A percentile compares a stretch with the other conserved stretches of the same genome.
Evolutionary conservation across 768 basidiomycete species (phyloP).

Genomic region (Auriscalpium orientale): DNA sequence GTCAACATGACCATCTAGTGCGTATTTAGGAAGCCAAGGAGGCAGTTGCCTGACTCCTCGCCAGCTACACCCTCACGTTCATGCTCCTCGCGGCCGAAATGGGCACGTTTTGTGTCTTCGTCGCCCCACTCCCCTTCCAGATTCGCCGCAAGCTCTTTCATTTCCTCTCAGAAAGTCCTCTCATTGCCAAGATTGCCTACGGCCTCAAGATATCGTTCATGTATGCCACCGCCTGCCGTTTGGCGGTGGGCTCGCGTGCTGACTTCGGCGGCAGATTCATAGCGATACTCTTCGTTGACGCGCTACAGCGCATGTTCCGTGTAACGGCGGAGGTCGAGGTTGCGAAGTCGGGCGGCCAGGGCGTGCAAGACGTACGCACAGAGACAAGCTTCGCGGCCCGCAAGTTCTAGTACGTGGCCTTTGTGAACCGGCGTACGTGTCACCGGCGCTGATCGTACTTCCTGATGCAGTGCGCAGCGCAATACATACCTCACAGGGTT

Average conservation of each 20-base stretch:
- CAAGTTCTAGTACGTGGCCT: slow-evolving; percentile 75
- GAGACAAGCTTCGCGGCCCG: slow-evolving; percentile 89
- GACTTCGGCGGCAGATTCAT: slow-evolving; percentile 50
- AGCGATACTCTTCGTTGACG: slow-evolving; percentile 81
- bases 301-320: slow-evolving; percentile 87
- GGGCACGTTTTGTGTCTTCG: slow-evolving; percentile 78
- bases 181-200: slow-evolving; percentile 83
- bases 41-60: neutral
- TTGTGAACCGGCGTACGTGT: neutral
- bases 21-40: slow-evolving; percentile 6
- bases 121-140: slow-evolving; percentile 76
- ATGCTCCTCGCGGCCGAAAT: slow-evolving; percentile 79
- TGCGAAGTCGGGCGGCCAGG: slow-evolving; percentile 47
- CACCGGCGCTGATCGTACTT: neutral
- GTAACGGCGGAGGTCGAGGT: slow-evolving; percentile 64
- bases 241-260: neutral
- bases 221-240: slow-evolving; percentile 26
- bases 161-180: slow-evolving; percentile 59
- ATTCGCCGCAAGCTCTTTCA: slow-evolving; percentile 63
- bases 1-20: slow-evolving; percentile 43
- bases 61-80: slow-evolving; percentile 75
- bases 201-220: slow-evolving; percentile 93
- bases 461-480: slow-evolving; percentile 60
- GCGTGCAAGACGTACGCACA: slow-evolving; percentile 54
- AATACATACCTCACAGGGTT: slow-evolving; percentile 92